Base-by-base conservation (phyloP, 306 rosid genomes). In the Pterocarpus santalinus region DNA sequence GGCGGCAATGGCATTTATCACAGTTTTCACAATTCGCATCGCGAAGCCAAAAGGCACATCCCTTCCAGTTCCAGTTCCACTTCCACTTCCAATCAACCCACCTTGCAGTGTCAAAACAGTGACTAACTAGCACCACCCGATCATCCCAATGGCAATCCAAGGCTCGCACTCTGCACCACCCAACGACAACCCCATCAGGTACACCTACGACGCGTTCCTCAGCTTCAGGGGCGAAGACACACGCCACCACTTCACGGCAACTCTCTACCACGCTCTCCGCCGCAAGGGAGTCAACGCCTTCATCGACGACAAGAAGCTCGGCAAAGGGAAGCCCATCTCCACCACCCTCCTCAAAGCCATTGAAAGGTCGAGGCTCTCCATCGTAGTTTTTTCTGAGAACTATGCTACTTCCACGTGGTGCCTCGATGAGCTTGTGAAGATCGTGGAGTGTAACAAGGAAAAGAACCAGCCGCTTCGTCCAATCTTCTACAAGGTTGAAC, bases 321-420 rank as follows among this genome's bases (percentile, higher is more conserved):
- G 15, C 3, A 47, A 3, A 6, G 14, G 32, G 13, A 38, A 12
- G 8, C 17, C 14, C 12, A 47, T 47, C 14, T 3, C 15, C 12
- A 13, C 53, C 14, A 11, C 4, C 13, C 68, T 28, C 39, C 32
- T 3, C 8, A 30, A 28, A 2, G 66, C 75, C 16, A 63, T 78
- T 5, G 57, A 56, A 55, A 13, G 28, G 5, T 78, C 82, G 0
- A 67, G 0, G 8, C 2, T 78, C 16, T 67, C 49, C 0, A 28
- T 78, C 2, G 0, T 78, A 14, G 75, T 67, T n/a, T 55, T 78
- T 35, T 67, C 75, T 8, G 5, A 67, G 41, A 67, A 67, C 6
- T 67, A 67, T 32, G 75, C 75, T 8, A 0, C 12, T 32, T 78
- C 82, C 57, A 39, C 34, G 3, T 55, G 82, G 75, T 78, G 82